Evolutionary conservation across 257 asterid species (phyloP), one percentile per base, ranked within the genome.

Genomic region (Lithospermum erythrorhizon): DNA sequence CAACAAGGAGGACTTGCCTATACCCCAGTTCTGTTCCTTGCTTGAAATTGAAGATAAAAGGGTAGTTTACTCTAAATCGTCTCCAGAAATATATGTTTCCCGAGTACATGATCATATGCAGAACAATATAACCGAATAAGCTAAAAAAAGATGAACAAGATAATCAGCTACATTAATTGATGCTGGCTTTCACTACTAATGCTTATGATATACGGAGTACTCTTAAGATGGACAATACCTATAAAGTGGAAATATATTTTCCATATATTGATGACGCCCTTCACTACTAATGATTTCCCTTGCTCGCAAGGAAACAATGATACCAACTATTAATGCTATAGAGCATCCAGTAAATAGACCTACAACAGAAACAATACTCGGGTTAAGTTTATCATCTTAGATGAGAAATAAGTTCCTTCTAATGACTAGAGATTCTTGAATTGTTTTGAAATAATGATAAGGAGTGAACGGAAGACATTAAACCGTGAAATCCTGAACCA

Each of bases 281-380:
- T 20, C 64, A 24, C 65, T 75, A 6, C 75, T n/a, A 20, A 85
- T 84, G 72, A 85, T 87, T 22, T 79, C 41, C 35, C 83, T 64
- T 0, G 79, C 86, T 51, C 78, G 87, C 68, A 87, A 45, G 16
- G 78, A 4, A 67, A 78, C 65, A 35, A 68, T 6, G 14, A 87
- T 72, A 63, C 77, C 86, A 27, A 66, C 82, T 57, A 79, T 53
- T 9, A 90, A 83, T 6, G 94, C 94, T 49, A 82, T 66, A 11
- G 96, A 68, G 79, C 96, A 78, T 47, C 96, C 97, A 29, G 83
- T 61, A 57, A 83, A 82, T 55, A 90, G 67, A 59, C 97, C 96
- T 86, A 64, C 66, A 61, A 47, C 56, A 21, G 41, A 60, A 35
- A 63, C 51, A 57, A 20, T 25, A 22, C 29, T 15, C 13, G 62